Percentiles rank a stretch among this genome's conserved stretches.
Evolutionary conservation across 768 basidiomycete species (phyloP).

Genomic region (Cubamyces sp.): DNA sequence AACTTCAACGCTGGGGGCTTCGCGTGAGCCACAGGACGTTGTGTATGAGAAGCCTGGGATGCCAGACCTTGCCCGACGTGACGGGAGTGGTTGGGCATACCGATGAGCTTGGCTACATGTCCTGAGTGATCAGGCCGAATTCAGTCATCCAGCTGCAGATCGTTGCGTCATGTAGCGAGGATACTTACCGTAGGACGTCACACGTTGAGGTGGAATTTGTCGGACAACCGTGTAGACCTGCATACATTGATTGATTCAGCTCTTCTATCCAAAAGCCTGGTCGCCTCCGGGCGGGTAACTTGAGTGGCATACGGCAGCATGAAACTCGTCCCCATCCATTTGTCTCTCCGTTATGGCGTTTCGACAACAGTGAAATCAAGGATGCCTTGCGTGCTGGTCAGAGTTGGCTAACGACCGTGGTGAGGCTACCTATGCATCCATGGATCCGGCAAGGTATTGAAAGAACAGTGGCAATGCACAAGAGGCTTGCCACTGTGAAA

Average conservation of each 20-base stretch:
- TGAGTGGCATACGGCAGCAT: conserved; percentile 13
- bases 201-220: conserved; percentile 65
- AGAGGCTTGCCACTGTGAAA: too few relatives aligned
- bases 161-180: neutral
- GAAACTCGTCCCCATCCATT: conserved; percentile 23
- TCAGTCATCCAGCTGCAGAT: neutral
- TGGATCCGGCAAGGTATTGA: too few relatives aligned
- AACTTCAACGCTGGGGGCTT: conserved; percentile 70
- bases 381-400: neutral
- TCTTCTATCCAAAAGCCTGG: neutral
- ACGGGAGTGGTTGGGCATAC: conserved; percentile 78
- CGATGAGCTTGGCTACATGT: conserved; percentile 78
- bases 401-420: neutral
- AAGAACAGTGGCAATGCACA: too few relatives aligned
- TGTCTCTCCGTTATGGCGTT: neutral
- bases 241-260: neutral
- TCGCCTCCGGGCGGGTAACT: too few relatives aligned
- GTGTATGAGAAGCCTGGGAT: neutral
- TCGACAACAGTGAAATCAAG: too few relatives aligned
- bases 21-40: too few relatives aligned
- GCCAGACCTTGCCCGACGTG: conserved; percentile 80
- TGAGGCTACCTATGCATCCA: neutral
- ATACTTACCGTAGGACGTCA: conserved; percentile 75
- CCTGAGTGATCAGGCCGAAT: conserved; percentile 44
- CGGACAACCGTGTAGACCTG: conserved; percentile 78